These are phyloP conservation scores for Camellia oleifera DNA, from an alignment of 179 eudicot species.

Conservation along the genomic window DNA sequence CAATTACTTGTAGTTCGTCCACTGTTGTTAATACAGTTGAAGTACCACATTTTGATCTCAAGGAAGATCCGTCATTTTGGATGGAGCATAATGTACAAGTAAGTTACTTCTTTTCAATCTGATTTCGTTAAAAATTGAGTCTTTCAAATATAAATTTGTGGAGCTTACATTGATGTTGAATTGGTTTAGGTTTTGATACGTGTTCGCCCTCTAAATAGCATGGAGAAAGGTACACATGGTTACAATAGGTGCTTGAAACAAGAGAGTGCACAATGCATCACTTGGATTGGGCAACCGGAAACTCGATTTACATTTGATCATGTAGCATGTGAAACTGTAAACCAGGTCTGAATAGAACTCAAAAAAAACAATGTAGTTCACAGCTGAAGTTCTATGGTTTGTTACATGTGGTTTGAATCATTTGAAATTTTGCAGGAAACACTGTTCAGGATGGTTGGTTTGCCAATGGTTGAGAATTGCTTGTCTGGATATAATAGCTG, in stretches of 20 bases:
- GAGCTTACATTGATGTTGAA: background rate
- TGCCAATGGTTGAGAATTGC: conserved; percentile 98
- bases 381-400: background rate
- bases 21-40: conserved; percentile 58
- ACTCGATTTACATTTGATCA: conserved; percentile 95
- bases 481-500: conserved; percentile 97
- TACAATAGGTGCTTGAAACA: conserved; percentile 83
- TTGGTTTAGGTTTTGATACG: conserved; percentile 75
- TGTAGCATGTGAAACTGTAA: conserved; percentile 91
- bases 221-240: conserved; percentile 61
- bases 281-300: conserved; percentile 94
- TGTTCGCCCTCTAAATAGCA: conserved; percentile 71
- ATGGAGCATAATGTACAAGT: conserved; percentile 98
- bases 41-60: conserved; percentile 89
- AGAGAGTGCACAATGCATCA: conserved; percentile 80
- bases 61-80: conserved; percentile 97
- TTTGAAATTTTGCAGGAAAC: conserved; percentile 65
- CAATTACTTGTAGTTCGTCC: conserved; percentile 33
- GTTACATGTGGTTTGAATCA: conserved; percentile 8
- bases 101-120: conserved; percentile 3
- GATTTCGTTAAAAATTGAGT: background rate
- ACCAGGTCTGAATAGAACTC: conserved; percentile 54
- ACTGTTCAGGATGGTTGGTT: conserved; percentile 91
- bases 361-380: background rate
- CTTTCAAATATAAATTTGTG: background rate